phyloP scores from a whole-genome alignment of 495 filamentous ascomycete species.

The Astrothelium macrocarpum region DNA sequence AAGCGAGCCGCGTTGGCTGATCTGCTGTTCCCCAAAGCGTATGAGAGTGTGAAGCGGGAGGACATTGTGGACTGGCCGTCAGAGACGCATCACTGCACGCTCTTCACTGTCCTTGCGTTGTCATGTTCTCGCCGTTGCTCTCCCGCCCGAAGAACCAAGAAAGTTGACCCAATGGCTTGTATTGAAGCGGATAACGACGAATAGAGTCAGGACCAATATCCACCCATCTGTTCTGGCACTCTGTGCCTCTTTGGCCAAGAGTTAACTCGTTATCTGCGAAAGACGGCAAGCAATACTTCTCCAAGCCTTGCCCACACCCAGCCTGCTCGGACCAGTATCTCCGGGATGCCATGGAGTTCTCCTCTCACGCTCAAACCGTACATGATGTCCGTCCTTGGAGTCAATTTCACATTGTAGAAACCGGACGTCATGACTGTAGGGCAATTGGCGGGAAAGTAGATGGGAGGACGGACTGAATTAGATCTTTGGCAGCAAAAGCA shows the following conservation, averaged over 20 bases:
- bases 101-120: neutral
- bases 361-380: neutral
- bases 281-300: neutral
- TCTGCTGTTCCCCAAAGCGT: neutral
- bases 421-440: neutral
- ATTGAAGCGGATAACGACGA: neutral
- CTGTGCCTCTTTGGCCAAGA: neutral
- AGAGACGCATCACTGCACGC: neutral
- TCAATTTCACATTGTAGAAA: neutral
- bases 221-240: neutral
- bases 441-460: neutral
- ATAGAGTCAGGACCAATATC: neutral
- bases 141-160: neutral
- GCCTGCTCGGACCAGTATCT: neutral
- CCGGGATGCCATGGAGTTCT: neutral
- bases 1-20: neutral
- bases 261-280: neutral
- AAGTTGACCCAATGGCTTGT: neutral
- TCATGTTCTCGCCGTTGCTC: neutral
- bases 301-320: neutral
- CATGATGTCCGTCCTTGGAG: neutral
- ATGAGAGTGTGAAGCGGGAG: neutral
- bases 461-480: no score
- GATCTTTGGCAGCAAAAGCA: no score
- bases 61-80: neutral